Evolutionary conservation across 495 filamentous ascomycete genomes (phyloP).

Genomic region (Penicillium steckii): DNA sequence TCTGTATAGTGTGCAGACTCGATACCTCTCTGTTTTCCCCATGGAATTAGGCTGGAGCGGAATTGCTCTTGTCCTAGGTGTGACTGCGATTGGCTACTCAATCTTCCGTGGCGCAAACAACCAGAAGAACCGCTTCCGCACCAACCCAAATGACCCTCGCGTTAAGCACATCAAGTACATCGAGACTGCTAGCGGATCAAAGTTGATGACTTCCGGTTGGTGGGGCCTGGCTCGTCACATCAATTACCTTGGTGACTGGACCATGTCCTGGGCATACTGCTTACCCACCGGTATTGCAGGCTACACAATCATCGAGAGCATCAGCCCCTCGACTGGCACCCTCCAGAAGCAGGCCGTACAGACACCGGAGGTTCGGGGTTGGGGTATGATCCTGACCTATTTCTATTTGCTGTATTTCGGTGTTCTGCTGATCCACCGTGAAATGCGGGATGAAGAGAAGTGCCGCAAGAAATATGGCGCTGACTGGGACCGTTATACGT

Average conservation of each 20-base stretch:
- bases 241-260: constrained; percentile 98
- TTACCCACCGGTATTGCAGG: constrained; percentile 87
- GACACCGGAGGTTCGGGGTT: constrained; percentile 67
- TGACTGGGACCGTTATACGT: constrained; percentile 90
- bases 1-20: constrained; percentile 78
- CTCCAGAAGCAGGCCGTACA: constrained; percentile 60
- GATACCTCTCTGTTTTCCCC: constrained; percentile 86
- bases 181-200: constrained; percentile 77
- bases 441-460: constrained; percentile 88
- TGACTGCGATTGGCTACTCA: constrained; percentile 70
- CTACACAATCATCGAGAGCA: constrained; percentile 56
- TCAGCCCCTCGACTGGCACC: constrained; percentile 50
- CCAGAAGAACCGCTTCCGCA: constrained; percentile 93
- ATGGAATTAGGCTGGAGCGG: constrained; percentile 68
- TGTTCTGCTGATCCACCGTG: constrained; percentile 84
- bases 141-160: constrained; percentile 77
- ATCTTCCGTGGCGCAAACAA: constrained; percentile 92
- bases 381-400: constrained; percentile 87
- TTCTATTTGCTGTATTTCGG: constrained; percentile 96
- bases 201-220: constrained; percentile 85
- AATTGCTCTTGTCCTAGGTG: constrained; percentile 57
- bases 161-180: constrained; percentile 84
- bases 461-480: constrained; percentile 88
- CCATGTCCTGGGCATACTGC: constrained; percentile 89
- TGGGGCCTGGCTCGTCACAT: constrained; percentile 93